Percentiles rank a stretch among this genome's conserved stretches.
These are phyloP conservation scores for Serendipita sp. DNA, from an alignment of 768 basidiomycete species.

Conservation along the genomic window DNA sequence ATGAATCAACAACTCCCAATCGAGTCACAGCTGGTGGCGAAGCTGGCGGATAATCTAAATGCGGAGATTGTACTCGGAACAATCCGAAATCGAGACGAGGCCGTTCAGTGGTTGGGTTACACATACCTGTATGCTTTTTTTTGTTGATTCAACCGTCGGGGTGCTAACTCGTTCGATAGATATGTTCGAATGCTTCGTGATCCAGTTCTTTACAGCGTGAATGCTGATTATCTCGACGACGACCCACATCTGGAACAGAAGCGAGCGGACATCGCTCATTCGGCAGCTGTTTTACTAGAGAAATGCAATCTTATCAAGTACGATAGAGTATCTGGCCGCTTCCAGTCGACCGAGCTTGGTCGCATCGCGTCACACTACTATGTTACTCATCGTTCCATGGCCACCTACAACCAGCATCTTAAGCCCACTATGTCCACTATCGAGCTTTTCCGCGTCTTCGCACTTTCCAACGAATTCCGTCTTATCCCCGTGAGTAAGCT, in stretches of 20 bases:
- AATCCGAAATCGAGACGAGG: conserved; percentile 88
- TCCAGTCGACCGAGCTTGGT: conserved; percentile 87
- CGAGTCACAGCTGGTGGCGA: conserved; percentile 85
- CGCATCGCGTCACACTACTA: conserved; percentile 93
- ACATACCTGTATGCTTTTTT: conserved; percentile 59
- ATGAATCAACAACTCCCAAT: conserved; percentile 97
- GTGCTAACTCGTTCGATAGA: conserved; percentile 25
- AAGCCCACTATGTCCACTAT: conserved; percentile 71
- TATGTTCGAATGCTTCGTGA: conserved; percentile 90
- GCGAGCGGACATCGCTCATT: conserved; percentile 83
- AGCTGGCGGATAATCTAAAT: conserved; percentile 88
- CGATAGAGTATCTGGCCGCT: conserved; percentile 69
- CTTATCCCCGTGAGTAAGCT: conserved; percentile 42
- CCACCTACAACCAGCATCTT: conserved; percentile 88
- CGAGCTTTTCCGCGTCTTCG: conserved; percentile 91
- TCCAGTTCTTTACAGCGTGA: conserved; percentile 75
- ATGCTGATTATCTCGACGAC: conserved; percentile 80
- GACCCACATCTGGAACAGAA: conserved; percentile 77
- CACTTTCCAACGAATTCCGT: conserved; percentile 90
- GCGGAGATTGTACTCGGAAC: conserved; percentile 95
- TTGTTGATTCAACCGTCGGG: conserved; percentile 10
- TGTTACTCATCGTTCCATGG: conserved; percentile 90
- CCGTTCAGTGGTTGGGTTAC: conserved; percentile 93
- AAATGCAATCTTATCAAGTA: conserved; percentile 93
- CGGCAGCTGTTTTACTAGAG: conserved; percentile 83